Evolutionary conservation across 2,329 filamentous ascomycete species (phyloP), one percentile per base, ranked within the genome.

Genomic region (Volutella citrinella): DNA sequence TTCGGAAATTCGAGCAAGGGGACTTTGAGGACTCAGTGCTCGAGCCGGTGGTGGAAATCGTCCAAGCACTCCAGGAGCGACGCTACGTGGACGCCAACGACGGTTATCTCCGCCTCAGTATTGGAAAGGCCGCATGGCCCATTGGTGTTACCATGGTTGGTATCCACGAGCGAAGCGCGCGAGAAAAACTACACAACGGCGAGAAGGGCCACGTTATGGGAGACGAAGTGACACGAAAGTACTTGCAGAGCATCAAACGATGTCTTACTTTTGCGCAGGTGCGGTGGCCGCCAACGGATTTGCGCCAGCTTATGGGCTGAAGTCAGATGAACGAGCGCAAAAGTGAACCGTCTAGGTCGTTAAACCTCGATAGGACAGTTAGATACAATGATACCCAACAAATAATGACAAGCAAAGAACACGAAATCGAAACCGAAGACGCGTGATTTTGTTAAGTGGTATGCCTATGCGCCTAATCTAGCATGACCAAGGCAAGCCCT

Each of bases 131-230:
- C 49, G 93, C 93, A 12, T 98, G 93, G 93, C 93, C 93, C 16
- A 98, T 98, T 55, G 93, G 93, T 65, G 93, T 98, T 23, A 98
- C 93, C 61, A 98, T 97, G 93, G 93, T 98, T 55, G 93, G 93
- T 72, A 98, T 98, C 52, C 93, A 98, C 76, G 93, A 97, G 71
- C 81, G 93, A 56, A 93, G 85, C 48, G 91, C 93, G 14, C 79
- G 93, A 44, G 93, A 98, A 66, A 98, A 98, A 66, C 69, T 98
- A 40, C 90, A 97, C 59, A 80, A 93, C 60, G 84, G 82, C 38
- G 80, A 84, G 55, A 84, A 89, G 54, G 93, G 91, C 5, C 90
- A 98, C 61, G 95, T 97, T 52, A 89, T 98, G 82, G 91, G 89
- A 38, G 93, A 97, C 58, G 93, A 98, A 66, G 82, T 85, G 27